Conservation (phyloP, 257 asterid species). For the Linderniella brevidens region DNA sequence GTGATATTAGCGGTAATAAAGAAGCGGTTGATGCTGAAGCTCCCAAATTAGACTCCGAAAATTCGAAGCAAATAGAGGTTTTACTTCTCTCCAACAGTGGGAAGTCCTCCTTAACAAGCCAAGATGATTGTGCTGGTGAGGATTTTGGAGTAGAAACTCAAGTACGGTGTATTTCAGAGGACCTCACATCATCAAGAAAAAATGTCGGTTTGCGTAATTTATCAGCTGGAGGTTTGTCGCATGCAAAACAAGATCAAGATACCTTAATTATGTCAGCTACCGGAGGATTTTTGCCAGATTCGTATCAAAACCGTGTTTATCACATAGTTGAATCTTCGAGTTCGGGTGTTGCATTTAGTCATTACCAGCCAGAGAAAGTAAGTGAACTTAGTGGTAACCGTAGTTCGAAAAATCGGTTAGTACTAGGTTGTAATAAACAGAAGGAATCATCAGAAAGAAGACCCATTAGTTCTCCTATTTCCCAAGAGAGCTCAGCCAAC, state of each 20-base stretch:
- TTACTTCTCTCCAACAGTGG: slow-evolving; percentile 33
- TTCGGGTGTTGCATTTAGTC: slow-evolving; percentile 40
- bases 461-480: slow-evolving; percentile 58
- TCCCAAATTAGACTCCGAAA: slow-evolving; percentile 18
- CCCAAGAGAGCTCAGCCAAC: slow-evolving; percentile 75
- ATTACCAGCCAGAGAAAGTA: slow-evolving; percentile 30
- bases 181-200: slow-evolving; percentile 14
- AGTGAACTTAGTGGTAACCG: slow-evolving; percentile 22
- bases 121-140: slow-evolving; percentile 21
- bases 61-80: slow-evolving; percentile 16
- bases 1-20: slow-evolving; percentile 21
- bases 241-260: slow-evolving; percentile 19
- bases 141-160: slow-evolving; percentile 16
- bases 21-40: slow-evolving; percentile 25
- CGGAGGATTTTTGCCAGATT: slow-evolving; percentile 23
- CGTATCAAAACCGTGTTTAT: slow-evolving; percentile 23
- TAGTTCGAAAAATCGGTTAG: slow-evolving; percentile 18
- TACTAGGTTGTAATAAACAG: slow-evolving; percentile 28
- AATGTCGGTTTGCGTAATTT: slow-evolving; percentile 18
- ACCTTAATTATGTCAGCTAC: slow-evolving; percentile 23
- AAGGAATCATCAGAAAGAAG: slow-evolving; percentile 28
- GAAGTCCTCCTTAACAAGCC: slow-evolving; percentile 38
- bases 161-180: slow-evolving; percentile 18
- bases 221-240: slow-evolving; percentile 24
- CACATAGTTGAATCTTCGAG: slow-evolving; percentile 65